Evolutionary conservation across 306 rosid species (phyloP).

Genomic region (Elaeagnus macrophylla): DNA sequence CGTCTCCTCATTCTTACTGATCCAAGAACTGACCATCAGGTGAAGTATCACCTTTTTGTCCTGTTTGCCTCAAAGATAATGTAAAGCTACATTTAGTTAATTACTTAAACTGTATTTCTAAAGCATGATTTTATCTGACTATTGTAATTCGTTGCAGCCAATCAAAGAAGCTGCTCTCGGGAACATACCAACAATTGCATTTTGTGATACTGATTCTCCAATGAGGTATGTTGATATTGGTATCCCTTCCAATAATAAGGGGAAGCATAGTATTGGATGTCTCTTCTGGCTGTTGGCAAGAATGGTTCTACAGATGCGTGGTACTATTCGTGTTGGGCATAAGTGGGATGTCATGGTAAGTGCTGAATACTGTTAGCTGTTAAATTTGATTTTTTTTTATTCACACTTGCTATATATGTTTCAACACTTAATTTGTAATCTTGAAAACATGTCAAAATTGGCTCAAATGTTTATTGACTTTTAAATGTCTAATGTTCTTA

Average conservation of each 20-base stretch:
- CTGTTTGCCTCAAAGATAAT: neutral
- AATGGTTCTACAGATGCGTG: conserved; percentile 91
- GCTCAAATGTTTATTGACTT: neutral
- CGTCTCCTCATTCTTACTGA: conserved; percentile 86
- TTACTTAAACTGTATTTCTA: neutral
- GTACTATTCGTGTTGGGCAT: conserved; percentile 55
- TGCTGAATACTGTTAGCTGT: neutral
- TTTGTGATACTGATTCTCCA: conserved; percentile 85
- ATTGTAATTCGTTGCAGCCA: conserved; percentile 42
- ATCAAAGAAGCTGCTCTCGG: conserved; percentile 91
- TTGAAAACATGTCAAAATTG: neutral
- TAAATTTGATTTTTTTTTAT: too few species aligned
- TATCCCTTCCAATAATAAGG: conserved; percentile 93
- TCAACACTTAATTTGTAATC: too few species aligned
- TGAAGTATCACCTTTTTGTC: conserved; percentile 6
- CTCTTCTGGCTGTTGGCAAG: conserved; percentile 86
- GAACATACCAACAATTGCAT: conserved; percentile 84
- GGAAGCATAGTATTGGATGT: conserved; percentile 86
- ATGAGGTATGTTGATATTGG: conserved; percentile 87
- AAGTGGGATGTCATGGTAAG: conserved; percentile 90
- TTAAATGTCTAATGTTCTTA: neutral
- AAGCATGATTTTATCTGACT: neutral
- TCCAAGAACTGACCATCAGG: conserved; percentile 95
- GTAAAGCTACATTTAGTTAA: neutral
- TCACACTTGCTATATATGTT: too few species aligned